Evolutionary conservation across 164 flowering plant genomes (phyloP).

Genomic region (Magnolia officinalis): DNA sequence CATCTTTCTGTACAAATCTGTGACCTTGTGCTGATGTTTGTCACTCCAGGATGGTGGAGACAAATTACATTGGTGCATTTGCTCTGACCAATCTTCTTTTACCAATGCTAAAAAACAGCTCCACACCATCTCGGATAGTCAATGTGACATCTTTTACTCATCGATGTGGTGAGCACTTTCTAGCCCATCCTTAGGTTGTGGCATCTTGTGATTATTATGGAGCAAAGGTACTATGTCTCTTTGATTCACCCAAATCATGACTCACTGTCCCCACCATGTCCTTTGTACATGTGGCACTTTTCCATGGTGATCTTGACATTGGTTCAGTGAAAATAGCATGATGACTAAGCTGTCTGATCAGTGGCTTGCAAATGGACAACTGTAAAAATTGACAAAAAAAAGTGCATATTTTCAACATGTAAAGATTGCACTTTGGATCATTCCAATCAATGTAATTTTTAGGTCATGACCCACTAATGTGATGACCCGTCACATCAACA

Average conservation of each 20-base stretch:
- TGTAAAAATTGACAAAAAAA: neutral
- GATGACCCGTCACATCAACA: neutral
- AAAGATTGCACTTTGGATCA: neutral
- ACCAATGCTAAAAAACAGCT: conserved; percentile 73
- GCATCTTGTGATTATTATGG: neutral
- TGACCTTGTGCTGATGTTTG: conserved; percentile 9
- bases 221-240: neutral
- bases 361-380: neutral
- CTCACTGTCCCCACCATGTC: neutral
- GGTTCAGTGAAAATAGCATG: neutral
- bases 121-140: conserved; percentile 71
- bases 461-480: neutral
- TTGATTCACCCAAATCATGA: neutral
- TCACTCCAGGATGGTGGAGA: conserved; percentile 66
- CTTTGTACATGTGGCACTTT: neutral
- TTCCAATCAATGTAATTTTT: neutral
- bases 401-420: neutral
- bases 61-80: conserved; percentile 90
- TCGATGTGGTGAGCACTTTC: conserved; percentile 50
- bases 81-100: conserved; percentile 63
- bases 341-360: too few relatives aligned
- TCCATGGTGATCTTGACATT: neutral
- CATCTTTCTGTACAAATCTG: neutral
- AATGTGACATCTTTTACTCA: conserved; percentile 92
- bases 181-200: neutral